Conservation (phyloP, 768 basidiomycete genomes). For the Pilatotrama ljubarskyi region DNA sequence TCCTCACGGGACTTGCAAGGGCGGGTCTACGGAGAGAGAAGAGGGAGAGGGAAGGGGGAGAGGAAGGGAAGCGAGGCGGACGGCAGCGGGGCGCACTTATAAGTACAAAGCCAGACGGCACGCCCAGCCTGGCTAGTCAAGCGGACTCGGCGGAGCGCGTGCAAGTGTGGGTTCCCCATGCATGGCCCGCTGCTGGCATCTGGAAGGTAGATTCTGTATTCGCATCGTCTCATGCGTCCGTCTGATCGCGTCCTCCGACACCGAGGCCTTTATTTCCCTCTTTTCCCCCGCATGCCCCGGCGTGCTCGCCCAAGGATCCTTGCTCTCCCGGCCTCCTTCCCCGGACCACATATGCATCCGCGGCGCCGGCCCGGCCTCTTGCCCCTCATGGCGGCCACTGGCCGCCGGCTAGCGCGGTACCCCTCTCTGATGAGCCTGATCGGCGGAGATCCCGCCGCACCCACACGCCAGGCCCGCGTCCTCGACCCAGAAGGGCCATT, state of each 20-base stretch:
- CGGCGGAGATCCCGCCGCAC: conserved; percentile 10
- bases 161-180: background rate
- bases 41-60: background rate
- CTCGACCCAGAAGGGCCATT: background rate
- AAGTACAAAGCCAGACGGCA: conserved; percentile 52
- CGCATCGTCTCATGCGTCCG: too few species aligned
- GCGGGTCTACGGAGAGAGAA: background rate
- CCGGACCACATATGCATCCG: background rate
- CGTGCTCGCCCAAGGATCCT: background rate
- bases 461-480: too few species aligned
- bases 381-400: background rate
- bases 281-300: background rate
- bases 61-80: conserved; percentile 2
- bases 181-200: too few species aligned
- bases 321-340: background rate
- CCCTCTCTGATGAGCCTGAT: conserved; percentile 1
- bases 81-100: conserved; percentile 56
- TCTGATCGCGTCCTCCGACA: too few species aligned
- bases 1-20: background rate
- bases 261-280: background rate
- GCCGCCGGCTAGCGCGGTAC: background rate
- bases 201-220: too few species aligned
- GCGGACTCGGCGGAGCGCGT: conserved; percentile 19
- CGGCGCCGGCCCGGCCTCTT: background rate
- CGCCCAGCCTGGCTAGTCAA: conserved; percentile 27